Evolutionary conservation across 1,284 basidiomycete species (phyloP).

Genomic region (Hypsizygus ulmarius): DNA sequence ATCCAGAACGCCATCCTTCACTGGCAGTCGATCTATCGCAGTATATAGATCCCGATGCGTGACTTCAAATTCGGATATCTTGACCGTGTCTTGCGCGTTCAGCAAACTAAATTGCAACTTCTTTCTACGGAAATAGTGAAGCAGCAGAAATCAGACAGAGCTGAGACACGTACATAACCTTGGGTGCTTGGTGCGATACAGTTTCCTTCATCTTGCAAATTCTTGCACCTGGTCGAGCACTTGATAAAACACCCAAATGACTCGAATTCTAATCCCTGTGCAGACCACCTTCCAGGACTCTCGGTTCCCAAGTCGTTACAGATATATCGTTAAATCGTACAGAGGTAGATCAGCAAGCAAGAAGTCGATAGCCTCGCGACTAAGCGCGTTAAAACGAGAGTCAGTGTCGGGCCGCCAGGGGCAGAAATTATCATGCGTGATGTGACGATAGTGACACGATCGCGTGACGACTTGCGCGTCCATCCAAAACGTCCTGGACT

Average conservation of each 20-base stretch:
- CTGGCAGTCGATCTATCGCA: constrained; percentile 73
- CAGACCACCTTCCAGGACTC: not conserved
- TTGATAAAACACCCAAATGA: not conserved
- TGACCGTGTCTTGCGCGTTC: constrained; percentile 90
- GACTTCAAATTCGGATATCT: constrained; percentile 92
- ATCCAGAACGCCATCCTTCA: constrained; percentile 91
- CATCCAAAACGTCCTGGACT: constrained; percentile 20
- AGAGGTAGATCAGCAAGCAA: not conserved
- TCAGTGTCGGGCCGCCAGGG: not conserved
- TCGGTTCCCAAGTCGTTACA: not conserved
- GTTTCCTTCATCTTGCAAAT: constrained; percentile 72
- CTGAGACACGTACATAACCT: constrained; percentile 74
- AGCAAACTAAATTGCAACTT: constrained; percentile 92
- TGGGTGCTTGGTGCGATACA: constrained; percentile 85
- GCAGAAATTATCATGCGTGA: constrained; percentile 21
- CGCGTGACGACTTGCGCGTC: constrained; percentile 57
- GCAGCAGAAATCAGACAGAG: not conserved
- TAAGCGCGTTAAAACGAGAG: constrained; percentile 1
- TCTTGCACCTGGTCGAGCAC: not conserved
- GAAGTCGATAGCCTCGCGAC: not conserved
- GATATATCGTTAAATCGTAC: not conserved
- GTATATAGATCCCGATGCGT: constrained; percentile 91
- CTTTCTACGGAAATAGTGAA: constrained; percentile 56
- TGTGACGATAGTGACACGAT: constrained; percentile 28
- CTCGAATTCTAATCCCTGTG: constrained; percentile 1